Percentiles rank a stretch among this genome's conserved stretches.
phyloP scores from a whole-genome alignment of 805 yeast species.

The Lipomyces yamadae region DNA sequence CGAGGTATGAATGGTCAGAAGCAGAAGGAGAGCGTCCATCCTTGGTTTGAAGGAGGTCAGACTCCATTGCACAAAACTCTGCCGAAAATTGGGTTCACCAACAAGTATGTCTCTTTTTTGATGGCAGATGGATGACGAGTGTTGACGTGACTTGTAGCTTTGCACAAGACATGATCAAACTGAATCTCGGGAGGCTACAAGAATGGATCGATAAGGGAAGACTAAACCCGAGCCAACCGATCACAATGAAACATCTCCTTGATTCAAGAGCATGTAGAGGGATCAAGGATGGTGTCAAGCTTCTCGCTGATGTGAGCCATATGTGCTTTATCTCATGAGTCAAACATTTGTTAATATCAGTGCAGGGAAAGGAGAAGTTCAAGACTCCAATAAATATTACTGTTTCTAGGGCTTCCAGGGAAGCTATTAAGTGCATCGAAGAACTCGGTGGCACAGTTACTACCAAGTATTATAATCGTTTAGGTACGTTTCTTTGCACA shows the following conservation, averaged over 20 bases:
- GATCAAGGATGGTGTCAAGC: slow-evolving; percentile 77
- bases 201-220: slow-evolving; percentile 72
- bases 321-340: background rate
- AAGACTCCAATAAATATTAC: slow-evolving; percentile 71
- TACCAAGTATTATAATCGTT: slow-evolving; percentile 68
- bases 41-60: slow-evolving; percentile 99
- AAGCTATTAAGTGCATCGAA: slow-evolving; percentile 77
- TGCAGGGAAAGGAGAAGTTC: slow-evolving; percentile 47
- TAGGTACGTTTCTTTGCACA: slow-evolving; percentile 46
- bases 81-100: slow-evolving; percentile 85
- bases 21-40: slow-evolving; percentile 87
- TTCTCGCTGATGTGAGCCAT: slow-evolving; percentile 62
- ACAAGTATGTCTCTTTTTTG: slow-evolving; percentile 16
- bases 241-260: slow-evolving; percentile 78
- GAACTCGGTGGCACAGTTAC: slow-evolving; percentile 72
- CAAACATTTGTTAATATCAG: slow-evolving; percentile 40
- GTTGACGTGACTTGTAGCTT: background rate
- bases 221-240: slow-evolving; percentile 54
- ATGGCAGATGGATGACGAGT: background rate
- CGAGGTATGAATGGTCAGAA: slow-evolving; percentile 99
- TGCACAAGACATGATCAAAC: slow-evolving; percentile 39
- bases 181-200: slow-evolving; percentile 73
- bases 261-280: slow-evolving; percentile 75
- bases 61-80: slow-evolving; percentile 84
- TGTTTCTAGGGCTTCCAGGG: slow-evolving; percentile 77